Evolutionary conservation across 2,329 filamentous ascomycete species (phyloP).

Genomic region (Fusarium nodosum): DNA sequence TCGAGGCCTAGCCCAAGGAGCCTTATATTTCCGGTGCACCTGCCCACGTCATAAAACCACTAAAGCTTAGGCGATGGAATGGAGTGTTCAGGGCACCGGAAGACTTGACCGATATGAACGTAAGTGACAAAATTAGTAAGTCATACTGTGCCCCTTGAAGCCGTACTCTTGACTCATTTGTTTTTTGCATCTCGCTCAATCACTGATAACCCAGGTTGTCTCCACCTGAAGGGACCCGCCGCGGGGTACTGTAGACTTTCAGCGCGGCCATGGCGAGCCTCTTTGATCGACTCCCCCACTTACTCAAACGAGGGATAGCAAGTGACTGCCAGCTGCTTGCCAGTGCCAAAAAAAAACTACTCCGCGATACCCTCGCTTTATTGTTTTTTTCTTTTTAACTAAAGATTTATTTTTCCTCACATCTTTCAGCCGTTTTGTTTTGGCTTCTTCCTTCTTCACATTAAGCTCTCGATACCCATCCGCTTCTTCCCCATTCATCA

Average conservation of each 20-base stretch:
- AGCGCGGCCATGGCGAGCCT: slow-evolving; percentile 16
- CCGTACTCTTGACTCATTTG: background rate
- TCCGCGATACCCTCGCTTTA: slow-evolving; percentile 21
- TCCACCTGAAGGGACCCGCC: slow-evolving; percentile 18
- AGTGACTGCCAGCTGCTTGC: slow-evolving; percentile 2
- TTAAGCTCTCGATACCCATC: slow-evolving; percentile 14
- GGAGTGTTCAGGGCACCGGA: background rate
- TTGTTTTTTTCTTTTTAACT: background rate
- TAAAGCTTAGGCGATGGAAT: background rate
- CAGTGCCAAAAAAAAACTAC: slow-evolving; percentile 24
- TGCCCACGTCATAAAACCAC: background rate
- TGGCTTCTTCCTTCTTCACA: background rate
- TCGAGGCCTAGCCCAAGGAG: background rate
- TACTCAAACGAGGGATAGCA: slow-evolving; percentile 1
- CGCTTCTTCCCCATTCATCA: background rate
- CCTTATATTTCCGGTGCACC: background rate
- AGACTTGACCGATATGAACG: background rate
- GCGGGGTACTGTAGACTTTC: slow-evolving; percentile 23
- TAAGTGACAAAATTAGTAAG: background rate
- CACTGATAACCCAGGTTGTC: background rate
- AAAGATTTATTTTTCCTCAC: slow-evolving; percentile 3
- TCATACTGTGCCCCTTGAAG: too few species aligned
- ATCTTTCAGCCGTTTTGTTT: background rate
- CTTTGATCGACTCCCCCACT: slow-evolving; percentile 19
- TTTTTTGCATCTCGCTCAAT: background rate